Evolutionary conservation across 208 protist genomes (phyloP).

Genomic region (Acanthamoeba triangularis): DNA sequence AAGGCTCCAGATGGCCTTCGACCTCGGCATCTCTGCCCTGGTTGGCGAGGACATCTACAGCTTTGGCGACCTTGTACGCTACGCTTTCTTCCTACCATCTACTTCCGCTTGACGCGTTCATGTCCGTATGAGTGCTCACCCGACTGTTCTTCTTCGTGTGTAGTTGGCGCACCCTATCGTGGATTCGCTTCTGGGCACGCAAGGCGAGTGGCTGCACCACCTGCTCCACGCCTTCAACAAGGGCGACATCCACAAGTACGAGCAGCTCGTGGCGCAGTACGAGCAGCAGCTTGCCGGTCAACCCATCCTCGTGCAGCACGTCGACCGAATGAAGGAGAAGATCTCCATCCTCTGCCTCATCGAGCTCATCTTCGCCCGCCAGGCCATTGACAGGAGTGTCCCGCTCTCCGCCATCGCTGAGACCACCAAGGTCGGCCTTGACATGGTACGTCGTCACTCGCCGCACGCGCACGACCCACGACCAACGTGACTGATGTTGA

Average conservation of each 20-base stretch:
- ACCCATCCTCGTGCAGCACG: conserved; percentile 81
- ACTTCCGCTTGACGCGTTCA: neutral
- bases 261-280: conserved; percentile 83
- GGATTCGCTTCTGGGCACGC: conserved; percentile 86
- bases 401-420: conserved; percentile 90
- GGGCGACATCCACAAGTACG: conserved; percentile 90
- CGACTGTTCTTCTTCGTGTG: neutral
- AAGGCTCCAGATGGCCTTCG: conserved; percentile 87
- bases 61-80: conserved; percentile 93
- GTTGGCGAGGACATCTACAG: conserved; percentile 92
- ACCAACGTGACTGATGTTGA: neutral
- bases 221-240: conserved; percentile 91
- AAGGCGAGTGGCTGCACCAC: conserved; percentile 89
- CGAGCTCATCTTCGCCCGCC: conserved; percentile 96
- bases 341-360: conserved; percentile 97
- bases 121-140: neutral
- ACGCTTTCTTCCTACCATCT: neutral
- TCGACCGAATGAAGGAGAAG: conserved; percentile 90
- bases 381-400: conserved; percentile 95
- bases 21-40: conserved; percentile 92
- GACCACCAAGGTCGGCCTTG: conserved; percentile 78
- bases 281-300: neutral
- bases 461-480: neutral
- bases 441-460: conserved; percentile 74
- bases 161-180: conserved; percentile 90